Conservation (phyloP, 2,329 filamentous ascomycete genomes). For the Pyrenophora graminea region DNA sequence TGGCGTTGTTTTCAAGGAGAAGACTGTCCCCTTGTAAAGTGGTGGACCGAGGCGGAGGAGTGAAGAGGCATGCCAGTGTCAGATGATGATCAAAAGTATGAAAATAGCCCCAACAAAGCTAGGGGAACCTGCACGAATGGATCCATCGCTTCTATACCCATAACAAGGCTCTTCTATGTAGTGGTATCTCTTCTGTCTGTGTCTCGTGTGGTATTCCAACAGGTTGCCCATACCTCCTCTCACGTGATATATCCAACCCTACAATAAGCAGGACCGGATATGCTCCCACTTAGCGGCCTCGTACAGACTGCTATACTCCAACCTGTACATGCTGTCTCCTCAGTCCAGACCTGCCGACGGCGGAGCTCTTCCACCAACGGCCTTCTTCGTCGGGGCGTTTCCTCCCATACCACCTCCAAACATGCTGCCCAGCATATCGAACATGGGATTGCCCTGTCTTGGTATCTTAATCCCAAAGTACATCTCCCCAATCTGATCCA, state of each 20-base stretch:
- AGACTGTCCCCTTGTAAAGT: constrained; percentile 52
- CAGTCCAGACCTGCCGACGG: constrained; percentile 45
- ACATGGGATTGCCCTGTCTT: constrained; percentile 84
- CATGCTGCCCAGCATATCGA: constrained; percentile 98
- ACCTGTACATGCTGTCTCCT: constrained; percentile 1
- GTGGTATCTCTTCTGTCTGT: constrained; percentile 5
- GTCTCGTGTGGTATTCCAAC: constrained; percentile 9
- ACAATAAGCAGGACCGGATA: too few species aligned
- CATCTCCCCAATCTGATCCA: constrained; percentile 91
- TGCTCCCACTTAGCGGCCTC: too few species aligned
- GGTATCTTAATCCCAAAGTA: constrained; percentile 93
- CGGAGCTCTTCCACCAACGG: constrained; percentile 43
- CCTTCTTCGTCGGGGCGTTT: constrained; percentile 53
- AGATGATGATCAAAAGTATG: not conserved
- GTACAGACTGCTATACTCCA: not conserved
- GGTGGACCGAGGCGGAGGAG: not conserved
- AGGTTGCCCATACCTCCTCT: too few species aligned
- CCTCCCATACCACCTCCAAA: constrained; percentile 74
- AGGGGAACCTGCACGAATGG: not conserved
- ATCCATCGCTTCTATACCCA: constrained; percentile 1
- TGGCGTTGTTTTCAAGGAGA: constrained; percentile 73
- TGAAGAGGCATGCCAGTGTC: not conserved
- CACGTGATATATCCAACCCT: too few species aligned
- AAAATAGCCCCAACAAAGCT: constrained; percentile 1
- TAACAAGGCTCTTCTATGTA: not conserved